Percentiles rank a stretch among this genome's conserved stretches.
phyloP scores from a whole-genome alignment of 2,329 filamentous ascomycete species.

The Coleophoma crateriformis region DNA sequence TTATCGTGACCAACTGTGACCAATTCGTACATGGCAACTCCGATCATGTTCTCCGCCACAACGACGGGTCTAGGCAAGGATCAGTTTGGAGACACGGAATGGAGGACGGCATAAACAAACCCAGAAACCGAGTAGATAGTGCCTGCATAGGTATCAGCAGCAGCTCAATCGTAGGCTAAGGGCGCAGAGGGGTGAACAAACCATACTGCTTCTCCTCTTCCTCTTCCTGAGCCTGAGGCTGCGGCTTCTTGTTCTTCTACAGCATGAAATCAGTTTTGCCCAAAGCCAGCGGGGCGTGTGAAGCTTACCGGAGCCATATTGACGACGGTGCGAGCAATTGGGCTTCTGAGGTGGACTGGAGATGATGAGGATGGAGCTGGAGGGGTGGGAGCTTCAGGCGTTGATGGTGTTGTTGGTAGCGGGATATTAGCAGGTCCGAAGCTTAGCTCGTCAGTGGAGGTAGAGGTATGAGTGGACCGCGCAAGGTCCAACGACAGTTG shows the following conservation, averaged over 20 bases:
- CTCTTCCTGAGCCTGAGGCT: conserved; percentile 29
- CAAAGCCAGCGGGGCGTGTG: conserved; percentile 16
- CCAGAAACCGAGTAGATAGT: conserved; percentile 67
- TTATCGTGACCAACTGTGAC: conserved; percentile 88
- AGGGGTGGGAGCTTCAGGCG: conserved; percentile 12
- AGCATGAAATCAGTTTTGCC: conserved; percentile 27
- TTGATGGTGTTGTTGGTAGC: conserved; percentile 29
- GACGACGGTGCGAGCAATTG: conserved; percentile 18
- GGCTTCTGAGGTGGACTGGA: conserved; percentile 23
- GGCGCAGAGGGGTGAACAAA: conserved; percentile 23
- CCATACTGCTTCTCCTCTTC: conserved; percentile 51
- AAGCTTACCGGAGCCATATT: conserved; percentile 29
- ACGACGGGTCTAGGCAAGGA: conserved; percentile 72
- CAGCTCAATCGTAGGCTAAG: conserved; percentile 12
- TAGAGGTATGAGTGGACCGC: conserved; percentile 5
- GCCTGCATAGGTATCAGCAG: conserved; percentile 30
- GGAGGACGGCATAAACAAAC: conserved; percentile 28
- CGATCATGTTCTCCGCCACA: conserved; percentile 96
- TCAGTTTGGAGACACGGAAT: conserved; percentile 16
- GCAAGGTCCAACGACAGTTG: conserved; percentile 25
- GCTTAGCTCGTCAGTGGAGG: conserved; percentile 29
- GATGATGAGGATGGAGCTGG: conserved; percentile 11
- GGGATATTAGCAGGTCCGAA: neutral
- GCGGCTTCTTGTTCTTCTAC: conserved; percentile 26
- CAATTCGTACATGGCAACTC: conserved; percentile 99